Base-by-base conservation (phyloP, 2,329 filamentous ascomycete genomes). In the Graphilbum fragrans region DNA sequence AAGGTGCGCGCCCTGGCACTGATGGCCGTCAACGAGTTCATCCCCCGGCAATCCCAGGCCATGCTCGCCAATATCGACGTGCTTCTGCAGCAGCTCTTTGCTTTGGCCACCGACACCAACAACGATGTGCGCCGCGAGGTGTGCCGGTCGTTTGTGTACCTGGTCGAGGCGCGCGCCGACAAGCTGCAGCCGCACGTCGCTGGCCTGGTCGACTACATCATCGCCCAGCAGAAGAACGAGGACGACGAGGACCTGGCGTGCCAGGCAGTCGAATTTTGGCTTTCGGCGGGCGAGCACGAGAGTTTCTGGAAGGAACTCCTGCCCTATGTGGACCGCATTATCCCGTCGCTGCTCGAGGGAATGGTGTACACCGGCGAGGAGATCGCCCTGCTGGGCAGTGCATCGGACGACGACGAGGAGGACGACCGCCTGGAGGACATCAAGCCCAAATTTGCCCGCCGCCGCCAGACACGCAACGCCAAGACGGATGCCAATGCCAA, bases 291-390 rank as follows among this genome's bases (percentile, higher is more conserved):
- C 45, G 92, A 95, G 58, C 86, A 94, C 56, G 75, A 84, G 34
- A 75, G 82, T 45, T 65, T 96, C 41, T 86, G 86, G 65, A 72
- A 78, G 50, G 73, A 77, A 1, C 67, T 98, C 36, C 78, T 73
- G 9, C 87, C 87, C 0, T 85, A 85, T 55, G 74, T 96, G 42
- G 63, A 74, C 49, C 85, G 84, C 58, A 90, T 96, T 48, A 82
- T 98, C 23, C 92, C 92, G 0, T 83, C 95, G 2, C 66, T 98
- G 39, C 72, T 98, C 8, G 79, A 92, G 50, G 93, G 86, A 57
- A 98, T 98, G 90, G 79, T 96, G 2, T 98, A 96, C 59, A 85
- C 83, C 53, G 86, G 92, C 48, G 92, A 98, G 51, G 92, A 96
- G 50, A 92, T 94, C 51, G 72, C 85, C 27, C 70, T 87, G 39